Base-by-base conservation (phyloP, 163 green algal genomes). In the Scenedesmus sp. region DNA sequence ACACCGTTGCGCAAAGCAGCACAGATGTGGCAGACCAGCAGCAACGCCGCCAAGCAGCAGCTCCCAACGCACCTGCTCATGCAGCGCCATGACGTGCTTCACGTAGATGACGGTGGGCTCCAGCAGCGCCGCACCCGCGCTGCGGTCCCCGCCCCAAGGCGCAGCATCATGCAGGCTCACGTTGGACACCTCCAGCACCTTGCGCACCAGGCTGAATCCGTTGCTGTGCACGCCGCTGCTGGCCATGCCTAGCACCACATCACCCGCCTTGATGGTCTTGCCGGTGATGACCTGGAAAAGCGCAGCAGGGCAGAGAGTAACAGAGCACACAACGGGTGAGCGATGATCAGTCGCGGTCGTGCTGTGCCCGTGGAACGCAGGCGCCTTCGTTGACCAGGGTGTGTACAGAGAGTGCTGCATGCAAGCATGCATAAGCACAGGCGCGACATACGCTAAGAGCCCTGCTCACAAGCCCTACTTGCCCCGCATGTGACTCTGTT, bases 221-320 rank as follows among this genome's bases (percentile, higher is more conserved):
- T 99, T 99, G 85, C 96, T 99, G 95, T 99, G 98, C 7, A 99
- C 95, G 52, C 98, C 98, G 82, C 92, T 97, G 88, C 95, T 98
- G 9, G 94, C 90, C 62, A 99, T 91, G 57, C 95, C 98, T 56
- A 99, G 89, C 55, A 99, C 93, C 4, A 97, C 95, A 92, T 99
- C 98, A 8, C 98, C 98, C 4, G 93, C 94, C 87, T 92, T 92
- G 91, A 99, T 98, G 84, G 55, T 91, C 73, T 94, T 97, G 74
- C 98, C 98, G 92, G 99, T 97, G 74, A 83, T 83, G 15, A 76
- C 66, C 66, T 76, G 66, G 66, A 16, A 26, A 16, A 34, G 15
- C 66, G 15, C 13, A 76, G 2, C 16, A 7, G 66, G 66, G 4
- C n/a, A 23, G 15, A 34, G n/a, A 76, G 16, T 20, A 76, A 18